These are phyloP conservation scores for Ustilago esculenta DNA, from an alignment of 1,284 basidiomycete species.

Conservation along the genomic window DNA sequence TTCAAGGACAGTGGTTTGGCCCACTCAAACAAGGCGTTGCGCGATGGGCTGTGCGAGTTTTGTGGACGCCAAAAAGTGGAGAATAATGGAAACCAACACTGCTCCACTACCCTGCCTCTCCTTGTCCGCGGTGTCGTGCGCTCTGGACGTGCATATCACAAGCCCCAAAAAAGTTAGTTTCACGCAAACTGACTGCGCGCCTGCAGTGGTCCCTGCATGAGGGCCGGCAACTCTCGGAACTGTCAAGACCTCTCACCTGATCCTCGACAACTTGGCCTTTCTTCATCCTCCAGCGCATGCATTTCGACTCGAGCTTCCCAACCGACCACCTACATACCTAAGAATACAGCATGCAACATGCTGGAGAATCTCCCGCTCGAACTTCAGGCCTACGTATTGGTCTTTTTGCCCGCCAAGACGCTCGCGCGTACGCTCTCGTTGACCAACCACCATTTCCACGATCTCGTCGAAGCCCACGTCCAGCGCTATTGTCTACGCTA, in stretches of 20 bases:
- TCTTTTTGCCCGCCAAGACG: slow-evolving; percentile 32
- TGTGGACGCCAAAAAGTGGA: slow-evolving; percentile 21
- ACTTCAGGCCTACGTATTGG: slow-evolving; percentile 51
- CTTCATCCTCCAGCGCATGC: no score
- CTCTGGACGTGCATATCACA: no score
- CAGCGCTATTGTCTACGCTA: slow-evolving; percentile 43
- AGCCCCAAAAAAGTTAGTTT: not conserved
- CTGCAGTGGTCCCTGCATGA: slow-evolving; percentile 26
- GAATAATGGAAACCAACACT: not conserved
- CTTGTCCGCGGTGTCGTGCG: no score
- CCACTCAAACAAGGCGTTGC: no score
- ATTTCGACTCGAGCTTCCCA: no score
- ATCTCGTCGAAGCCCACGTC: slow-evolving; percentile 41
- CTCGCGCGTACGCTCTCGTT: slow-evolving; percentile 43
- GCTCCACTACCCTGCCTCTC: not conserved
- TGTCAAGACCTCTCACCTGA: no score
- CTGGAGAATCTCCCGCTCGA: slow-evolving; percentile 37
- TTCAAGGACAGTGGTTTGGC: no score
- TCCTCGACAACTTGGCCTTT: not conserved
- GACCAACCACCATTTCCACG: slow-evolving; percentile 44
- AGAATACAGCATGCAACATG: slow-evolving; percentile 10
- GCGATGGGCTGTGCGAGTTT: no score
- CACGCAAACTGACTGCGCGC: slow-evolving; percentile 8
- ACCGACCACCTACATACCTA: no score
- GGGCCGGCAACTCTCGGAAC: not conserved